Base-by-base conservation (phyloP, 2,329 filamentous ascomycete species). In the Calonectria honghensis region DNA sequence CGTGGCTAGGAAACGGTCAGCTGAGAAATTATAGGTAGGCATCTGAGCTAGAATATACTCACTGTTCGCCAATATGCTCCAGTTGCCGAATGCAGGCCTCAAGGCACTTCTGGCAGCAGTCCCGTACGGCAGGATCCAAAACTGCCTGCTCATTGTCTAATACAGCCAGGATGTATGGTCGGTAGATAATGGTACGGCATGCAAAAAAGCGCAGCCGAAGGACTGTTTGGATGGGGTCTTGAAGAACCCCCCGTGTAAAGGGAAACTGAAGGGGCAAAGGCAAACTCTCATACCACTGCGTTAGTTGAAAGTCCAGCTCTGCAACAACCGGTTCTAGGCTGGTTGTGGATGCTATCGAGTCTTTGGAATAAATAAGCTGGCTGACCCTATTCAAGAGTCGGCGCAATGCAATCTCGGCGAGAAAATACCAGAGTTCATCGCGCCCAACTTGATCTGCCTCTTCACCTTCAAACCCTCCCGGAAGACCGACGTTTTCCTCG, bases 341-440 rank as follows among this genome's bases (percentile, higher is more conserved):
- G 18, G 92, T 91, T 24, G 94, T 94, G 16, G 94, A 93, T 20
- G 93, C 90, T 83, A 92, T 91, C 4, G 92, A 93, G 80, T 93
- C 92, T 80, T 94, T 94, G 63, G 93, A 93, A 83, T 96, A 96
- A 76, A 96, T 94, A 79, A 95, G 91, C 82, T 95, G 93, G 85
- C 93, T 95, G 80, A 95, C 94, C 73, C 94, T 90, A 83, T 96
- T 96, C 78, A 96, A 89, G 4, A 97, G 90, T 71, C 95, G 89
- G 59, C 94, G 91, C 16, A 97, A 87, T 6, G 94, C 94, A 76
- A 97, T 96, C 81, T 96, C 94, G 48, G 95, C 94, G 37, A 96
- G 87, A 79, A 96, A 96, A 81, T 97, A 97, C 94, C 95, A 96
- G 18, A 96, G 87, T 73, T 96, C 94, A 79, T 96, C 95, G 64